Percentiles rank a stretch among this genome's conserved stretches.
Evolutionary conservation across 768 basidiomycete species (phyloP).

Genomic region (Clitopilus hobsonii): DNA sequence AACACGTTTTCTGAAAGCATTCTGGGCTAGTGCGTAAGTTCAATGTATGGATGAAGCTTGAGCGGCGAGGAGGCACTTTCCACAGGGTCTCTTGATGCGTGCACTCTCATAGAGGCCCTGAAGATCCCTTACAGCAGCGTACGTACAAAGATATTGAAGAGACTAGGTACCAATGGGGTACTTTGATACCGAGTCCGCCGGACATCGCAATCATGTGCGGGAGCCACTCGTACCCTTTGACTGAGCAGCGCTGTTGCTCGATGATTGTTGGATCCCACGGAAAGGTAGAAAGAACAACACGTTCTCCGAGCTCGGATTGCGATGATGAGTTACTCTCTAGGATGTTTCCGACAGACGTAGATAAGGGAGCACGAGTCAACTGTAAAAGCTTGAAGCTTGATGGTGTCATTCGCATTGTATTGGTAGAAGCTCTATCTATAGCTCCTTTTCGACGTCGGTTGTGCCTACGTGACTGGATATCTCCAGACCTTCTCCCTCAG

Average conservation of each 20-base stretch:
- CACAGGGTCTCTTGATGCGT: neutral
- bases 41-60: neutral
- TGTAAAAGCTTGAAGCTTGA: neutral
- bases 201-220: neutral
- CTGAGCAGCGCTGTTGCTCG: no score
- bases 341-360: neutral
- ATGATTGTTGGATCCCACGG: no score
- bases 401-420: neutral
- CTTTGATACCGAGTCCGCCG: neutral
- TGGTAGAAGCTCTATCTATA: neutral
- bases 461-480: neutral
- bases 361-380: neutral
- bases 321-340: neutral
- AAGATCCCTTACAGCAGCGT: neutral
- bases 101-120: neutral
- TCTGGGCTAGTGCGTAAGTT: neutral
- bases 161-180: neutral
- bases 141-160: neutral
- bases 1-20: no score
- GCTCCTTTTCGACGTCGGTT: neutral
- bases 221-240: no score
- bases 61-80: neutral
- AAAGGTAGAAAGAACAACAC: no score
- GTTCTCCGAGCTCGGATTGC: neutral
- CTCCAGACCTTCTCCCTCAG: neutral